These are phyloP conservation scores for Spizellomyces punctatus DNA, from an alignment of 192 early-diverging fungal genomes.

Conservation along the genomic window DNA sequence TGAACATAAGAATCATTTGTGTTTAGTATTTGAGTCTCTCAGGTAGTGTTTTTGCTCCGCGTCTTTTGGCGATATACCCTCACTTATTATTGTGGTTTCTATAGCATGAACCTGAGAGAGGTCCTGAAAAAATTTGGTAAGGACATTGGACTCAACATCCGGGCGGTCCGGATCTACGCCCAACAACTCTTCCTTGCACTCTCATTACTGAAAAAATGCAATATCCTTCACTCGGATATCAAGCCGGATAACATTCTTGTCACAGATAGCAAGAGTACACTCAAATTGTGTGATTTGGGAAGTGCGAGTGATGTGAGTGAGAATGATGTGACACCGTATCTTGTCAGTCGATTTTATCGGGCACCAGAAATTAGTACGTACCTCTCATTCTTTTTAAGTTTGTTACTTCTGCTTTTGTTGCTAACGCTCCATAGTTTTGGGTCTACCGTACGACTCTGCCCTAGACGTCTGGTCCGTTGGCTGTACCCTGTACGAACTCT, in stretches of 20 bases:
- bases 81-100: neutral
- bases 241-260: slow-evolving; percentile 98
- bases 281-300: slow-evolving; percentile 95
- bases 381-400: neutral
- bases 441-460: slow-evolving; percentile 81
- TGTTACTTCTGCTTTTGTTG: slow-evolving; percentile 7
- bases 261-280: slow-evolving; percentile 69
- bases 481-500: slow-evolving; percentile 92
- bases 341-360: slow-evolving; percentile 94
- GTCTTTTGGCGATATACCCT: slow-evolving; percentile 1
- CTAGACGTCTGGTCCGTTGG: slow-evolving; percentile 97
- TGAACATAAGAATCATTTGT: slow-evolving; percentile 87
- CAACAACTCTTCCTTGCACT: slow-evolving; percentile 87
- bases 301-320: slow-evolving; percentile 86
- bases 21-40: slow-evolving; percentile 93
- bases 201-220: slow-evolving; percentile 78
- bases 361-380: slow-evolving; percentile 92
- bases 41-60: slow-evolving; percentile 46
- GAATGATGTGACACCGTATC: slow-evolving; percentile 93
- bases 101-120: slow-evolving; percentile 86
- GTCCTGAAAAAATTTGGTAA: slow-evolving; percentile 95
- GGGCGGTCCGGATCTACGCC: slow-evolving; percentile 89
- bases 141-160: slow-evolving; percentile 89
- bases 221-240: slow-evolving; percentile 92
- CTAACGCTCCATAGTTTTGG: slow-evolving; percentile 63